Percentiles rank a stretch among this genome's conserved stretches.
Evolutionary conservation across 805 yeast species (phyloP).

Genomic region (Starmerella apicola): DNA sequence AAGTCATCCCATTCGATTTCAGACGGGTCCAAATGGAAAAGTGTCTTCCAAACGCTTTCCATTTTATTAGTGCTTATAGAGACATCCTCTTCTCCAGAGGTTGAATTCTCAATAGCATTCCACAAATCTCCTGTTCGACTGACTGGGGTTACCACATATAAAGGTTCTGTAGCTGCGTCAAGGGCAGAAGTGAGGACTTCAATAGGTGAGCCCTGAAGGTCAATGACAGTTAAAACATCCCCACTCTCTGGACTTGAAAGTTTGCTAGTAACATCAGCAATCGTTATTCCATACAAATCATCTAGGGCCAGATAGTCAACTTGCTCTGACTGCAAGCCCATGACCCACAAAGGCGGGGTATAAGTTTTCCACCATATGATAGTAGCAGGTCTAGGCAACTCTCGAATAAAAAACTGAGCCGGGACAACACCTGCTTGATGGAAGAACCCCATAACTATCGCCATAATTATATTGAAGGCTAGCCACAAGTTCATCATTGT

Average conservation of each 20-base stretch:
- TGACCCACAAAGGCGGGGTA: slow-evolving; percentile 83
- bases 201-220: slow-evolving; percentile 38
- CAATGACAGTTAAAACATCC: slow-evolving; percentile 26
- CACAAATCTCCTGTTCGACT: neutral
- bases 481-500: slow-evolving; percentile 37
- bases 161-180: neutral
- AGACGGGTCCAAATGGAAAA: slow-evolving; percentile 11
- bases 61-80: too few species aligned
- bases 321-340: slow-evolving; percentile 28
- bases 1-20: too few species aligned
- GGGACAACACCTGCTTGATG: slow-evolving; percentile 90
- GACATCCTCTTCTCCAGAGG: too few species aligned
- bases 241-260: neutral
- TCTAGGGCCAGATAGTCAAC: slow-evolving; percentile 20
- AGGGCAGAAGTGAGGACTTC: slow-evolving; percentile 24
- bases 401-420: slow-evolving; percentile 33
- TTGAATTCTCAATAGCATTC: neutral
- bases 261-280: neutral
- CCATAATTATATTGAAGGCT: slow-evolving; percentile 47
- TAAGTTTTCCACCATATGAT: slow-evolving; percentile 89
- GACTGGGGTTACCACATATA: slow-evolving; percentile 32
- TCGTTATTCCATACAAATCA: neutral
- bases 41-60: slow-evolving; percentile 21
- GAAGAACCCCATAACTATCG: slow-evolving; percentile 57
- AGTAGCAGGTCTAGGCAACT: slow-evolving; percentile 23